Evolutionary conservation across 106 monocot genomes (phyloP), one percentile per base, ranked within the genome.

Genomic region (Alisma plantagoaquatica): DNA sequence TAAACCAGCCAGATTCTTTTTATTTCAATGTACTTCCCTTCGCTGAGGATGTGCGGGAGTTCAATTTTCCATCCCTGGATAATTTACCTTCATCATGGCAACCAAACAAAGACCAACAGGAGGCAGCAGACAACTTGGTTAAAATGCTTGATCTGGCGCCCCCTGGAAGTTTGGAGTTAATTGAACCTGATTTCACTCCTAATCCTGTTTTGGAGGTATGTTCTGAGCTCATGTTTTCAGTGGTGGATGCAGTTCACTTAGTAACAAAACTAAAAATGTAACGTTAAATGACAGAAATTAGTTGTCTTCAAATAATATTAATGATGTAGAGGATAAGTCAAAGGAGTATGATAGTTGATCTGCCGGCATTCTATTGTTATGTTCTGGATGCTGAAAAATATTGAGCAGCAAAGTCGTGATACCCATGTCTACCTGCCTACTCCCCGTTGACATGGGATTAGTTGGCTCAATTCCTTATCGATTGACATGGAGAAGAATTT

Each of bases 11-110:
- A 49, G 98, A 98, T 78, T 98, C 98, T 19, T 98, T 98, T 67
- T 98, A 75, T 69, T 90, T 90, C 46, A 98, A 98, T 45, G 63
- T 79, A 41, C 98, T 98, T 72, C 98, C 98, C 44, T 98, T 98
- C 65, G 90, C 85, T 41, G 98, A 98, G 73, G 98, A 98, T 66
- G 60, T 98, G 35, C 52, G 98, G 25, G 98, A 98, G 60, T 98
- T 86, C 57, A 84, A 90, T 50, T 98, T 98, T 66, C 85, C 82
- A 44, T 98, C 98, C 23, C 77, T 98, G 33, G 73, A 60, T 57
- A 78, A 58, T 29, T 65, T 98, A 4, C 90, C 84, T 19, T 64
- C 74, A 49, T 68, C 79, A 43, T 79, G 64, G 54, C 85, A 76
- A 58, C 98, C 98, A 53, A 82, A 49, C 56, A 62, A 62, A 41